phyloP scores from a whole-genome alignment of 257 asterid genomes.

The Solanum sparsipilum region DNA sequence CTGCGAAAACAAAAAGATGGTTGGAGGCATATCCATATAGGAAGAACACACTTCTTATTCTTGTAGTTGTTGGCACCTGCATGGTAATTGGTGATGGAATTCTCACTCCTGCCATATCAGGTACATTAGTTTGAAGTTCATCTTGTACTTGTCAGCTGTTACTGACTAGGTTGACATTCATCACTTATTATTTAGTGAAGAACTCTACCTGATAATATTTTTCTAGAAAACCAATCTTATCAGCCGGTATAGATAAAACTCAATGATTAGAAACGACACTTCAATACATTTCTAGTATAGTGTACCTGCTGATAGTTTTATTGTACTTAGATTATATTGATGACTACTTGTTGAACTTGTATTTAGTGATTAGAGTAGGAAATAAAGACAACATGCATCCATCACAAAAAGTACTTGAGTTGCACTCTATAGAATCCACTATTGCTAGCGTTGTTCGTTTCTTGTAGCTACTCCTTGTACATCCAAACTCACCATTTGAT shows the following conservation, averaged over 20 bases:
- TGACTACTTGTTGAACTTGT: background rate
- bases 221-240: background rate
- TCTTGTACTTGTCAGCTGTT: background rate
- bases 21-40: constrained; percentile 59
- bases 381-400: background rate
- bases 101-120: constrained; percentile 23
- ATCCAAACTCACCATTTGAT: background rate
- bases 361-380: background rate
- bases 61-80: constrained; percentile 21
- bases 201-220: background rate
- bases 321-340: background rate
- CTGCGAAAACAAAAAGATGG: constrained; percentile 88
- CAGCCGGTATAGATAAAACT: background rate
- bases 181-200: background rate
- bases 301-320: background rate
- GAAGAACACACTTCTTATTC: constrained; percentile 42
- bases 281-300: background rate
- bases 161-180: background rate
- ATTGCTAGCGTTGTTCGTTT: background rate
- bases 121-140: background rate
- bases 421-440: background rate
- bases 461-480: background rate
- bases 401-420: background rate
- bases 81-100: constrained; percentile 25
- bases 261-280: background rate